Evolutionary conservation across 331 rosid species (phyloP).

Genomic region (Acacia concinna): DNA sequence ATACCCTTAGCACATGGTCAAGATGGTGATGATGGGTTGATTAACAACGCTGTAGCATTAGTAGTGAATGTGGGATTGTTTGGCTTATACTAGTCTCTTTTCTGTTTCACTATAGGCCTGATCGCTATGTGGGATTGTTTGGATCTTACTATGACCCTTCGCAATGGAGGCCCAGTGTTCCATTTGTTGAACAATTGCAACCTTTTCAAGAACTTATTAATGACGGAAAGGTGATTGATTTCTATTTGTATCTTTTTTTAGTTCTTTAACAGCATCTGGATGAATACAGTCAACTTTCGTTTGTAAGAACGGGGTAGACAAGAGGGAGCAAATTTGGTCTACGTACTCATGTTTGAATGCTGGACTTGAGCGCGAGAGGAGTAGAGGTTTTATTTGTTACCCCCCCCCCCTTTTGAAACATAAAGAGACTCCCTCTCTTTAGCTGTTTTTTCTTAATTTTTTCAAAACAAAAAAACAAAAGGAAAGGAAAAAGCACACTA

Average conservation of each 20-base stretch:
- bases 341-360: background rate
- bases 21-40: background rate
- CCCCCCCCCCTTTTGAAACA: background rate
- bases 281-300: slow-evolving; percentile 7
- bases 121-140: slow-evolving; percentile 75
- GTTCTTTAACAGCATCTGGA: slow-evolving; percentile 12
- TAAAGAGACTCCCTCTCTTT: too few species aligned
- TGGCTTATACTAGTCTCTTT: background rate
- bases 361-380: background rate
- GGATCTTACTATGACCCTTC: slow-evolving; percentile 64
- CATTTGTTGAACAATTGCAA: slow-evolving; percentile 84
- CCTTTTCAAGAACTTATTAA: slow-evolving; percentile 84
- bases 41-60: background rate
- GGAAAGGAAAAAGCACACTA: slow-evolving; percentile 14
- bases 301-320: background rate
- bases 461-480: too few species aligned
- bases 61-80: too few species aligned
- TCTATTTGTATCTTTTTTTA: background rate
- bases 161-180: slow-evolving; percentile 90
- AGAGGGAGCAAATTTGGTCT: background rate
- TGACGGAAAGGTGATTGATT: slow-evolving; percentile 80
- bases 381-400: background rate
- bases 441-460: too few species aligned
- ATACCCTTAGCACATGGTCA: background rate
- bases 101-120: slow-evolving; percentile 68